phyloP scores from a whole-genome alignment of 306 rosid genomes.

The Fragaria iinumae region DNA sequence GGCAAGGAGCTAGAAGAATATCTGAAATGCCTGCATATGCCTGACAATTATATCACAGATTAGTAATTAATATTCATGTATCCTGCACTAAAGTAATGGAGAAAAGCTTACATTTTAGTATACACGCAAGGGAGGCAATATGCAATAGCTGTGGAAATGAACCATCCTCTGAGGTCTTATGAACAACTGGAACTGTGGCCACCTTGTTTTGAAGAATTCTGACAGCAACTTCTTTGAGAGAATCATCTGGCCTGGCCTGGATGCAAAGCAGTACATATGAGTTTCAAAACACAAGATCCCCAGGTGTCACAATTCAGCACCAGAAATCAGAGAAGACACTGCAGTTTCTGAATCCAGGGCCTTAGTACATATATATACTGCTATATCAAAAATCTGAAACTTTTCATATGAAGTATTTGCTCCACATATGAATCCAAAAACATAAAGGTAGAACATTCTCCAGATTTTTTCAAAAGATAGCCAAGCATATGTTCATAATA shows the following conservation, averaged over 20 bases:
- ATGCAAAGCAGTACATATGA: constrained; percentile 20
- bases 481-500: background rate
- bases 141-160: constrained; percentile 68
- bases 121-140: constrained; percentile 70
- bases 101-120: constrained; percentile 60
- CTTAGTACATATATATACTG: background rate
- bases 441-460: background rate
- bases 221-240: constrained; percentile 70
- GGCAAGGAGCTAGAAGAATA: constrained; percentile 71
- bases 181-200: constrained; percentile 63
- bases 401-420: background rate
- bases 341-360: background rate
- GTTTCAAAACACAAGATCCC: background rate
- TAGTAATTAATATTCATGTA: constrained; percentile 37
- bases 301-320: constrained; percentile 10
- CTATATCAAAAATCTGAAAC: background rate
- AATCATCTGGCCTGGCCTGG: constrained; percentile 76
- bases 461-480: background rate
- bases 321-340: constrained; percentile 1
- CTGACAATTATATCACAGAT: constrained; percentile 51
- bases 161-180: constrained; percentile 52
- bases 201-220: constrained; percentile 69
- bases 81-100: constrained; percentile 17
- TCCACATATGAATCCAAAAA: constrained; percentile 3
- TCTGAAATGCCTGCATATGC: constrained; percentile 77